phyloP scores from a whole-genome alignment of 2,329 filamentous ascomycete species.

The Bisporella sp. region DNA sequence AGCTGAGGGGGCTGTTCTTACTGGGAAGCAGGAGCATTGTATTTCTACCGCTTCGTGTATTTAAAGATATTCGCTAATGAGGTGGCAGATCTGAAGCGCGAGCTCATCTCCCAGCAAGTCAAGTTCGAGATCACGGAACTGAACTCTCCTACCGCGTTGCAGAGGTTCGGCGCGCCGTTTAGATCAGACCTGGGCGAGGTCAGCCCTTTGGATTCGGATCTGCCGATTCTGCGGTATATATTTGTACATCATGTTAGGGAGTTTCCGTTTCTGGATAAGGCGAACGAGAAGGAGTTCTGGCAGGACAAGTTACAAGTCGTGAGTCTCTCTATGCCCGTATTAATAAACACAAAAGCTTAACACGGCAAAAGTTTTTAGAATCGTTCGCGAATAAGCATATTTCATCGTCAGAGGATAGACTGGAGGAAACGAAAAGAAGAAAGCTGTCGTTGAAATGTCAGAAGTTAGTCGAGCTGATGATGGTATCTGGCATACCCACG shows the following conservation, averaged over 20 bases:
- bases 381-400: constrained; percentile 97
- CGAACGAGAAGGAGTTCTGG: constrained; percentile 98
- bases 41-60: constrained; percentile 10
- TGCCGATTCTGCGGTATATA: constrained; percentile 90
- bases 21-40: constrained; percentile 98
- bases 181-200: constrained; percentile 89
- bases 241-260: constrained; percentile 98
- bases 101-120: constrained; percentile 86
- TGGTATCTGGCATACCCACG: constrained; percentile 94
- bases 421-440: constrained; percentile 91
- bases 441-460: constrained; percentile 90
- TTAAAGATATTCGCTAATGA: not conserved
- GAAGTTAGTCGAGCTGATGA: constrained; percentile 97
- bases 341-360: not conserved
- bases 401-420: constrained; percentile 88
- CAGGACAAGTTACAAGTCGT: constrained; percentile 95
- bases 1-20: constrained; percentile 42
- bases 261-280: constrained; percentile 95
- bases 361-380: constrained; percentile 68
- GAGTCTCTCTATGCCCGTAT: constrained; percentile 31
- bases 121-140: constrained; percentile 86
- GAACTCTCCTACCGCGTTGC: constrained; percentile 88
- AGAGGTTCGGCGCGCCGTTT: constrained; percentile 93
- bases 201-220: constrained; percentile 84
- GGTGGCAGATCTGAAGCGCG: constrained; percentile 78